A percentile compares a stretch with the other conserved stretches of the same genome.
phyloP scores from a whole-genome alignment of 805 yeast species.

The Wickerhamiella vanderwaltii region DNA sequence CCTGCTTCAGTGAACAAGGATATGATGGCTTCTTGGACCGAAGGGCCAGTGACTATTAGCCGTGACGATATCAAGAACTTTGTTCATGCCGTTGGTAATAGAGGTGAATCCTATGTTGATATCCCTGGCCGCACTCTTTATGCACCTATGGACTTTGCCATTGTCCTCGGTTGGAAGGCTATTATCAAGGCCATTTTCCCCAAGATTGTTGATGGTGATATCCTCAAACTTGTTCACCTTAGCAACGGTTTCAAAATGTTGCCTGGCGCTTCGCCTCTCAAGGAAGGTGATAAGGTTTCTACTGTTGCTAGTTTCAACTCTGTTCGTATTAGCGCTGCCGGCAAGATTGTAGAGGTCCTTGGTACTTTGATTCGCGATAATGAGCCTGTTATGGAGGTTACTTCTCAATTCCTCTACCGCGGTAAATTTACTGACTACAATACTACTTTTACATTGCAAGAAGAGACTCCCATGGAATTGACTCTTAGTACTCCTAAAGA shows the following conservation, averaged over 20 bases:
- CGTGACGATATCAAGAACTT: slow-evolving; percentile 76
- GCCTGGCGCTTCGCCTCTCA: slow-evolving; percentile 82
- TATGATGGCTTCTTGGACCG: slow-evolving; percentile 42
- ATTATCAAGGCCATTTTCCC: slow-evolving; percentile 98
- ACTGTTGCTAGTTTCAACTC: slow-evolving; percentile 77
- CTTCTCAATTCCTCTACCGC: slow-evolving; percentile 91
- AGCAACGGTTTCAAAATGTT: slow-evolving; percentile 89
- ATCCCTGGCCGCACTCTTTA: slow-evolving; percentile 60
- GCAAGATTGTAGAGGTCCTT: slow-evolving; percentile 90
- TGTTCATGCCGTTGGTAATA: slow-evolving; percentile 94
- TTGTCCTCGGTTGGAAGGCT: slow-evolving; percentile 96
- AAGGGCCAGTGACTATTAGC: slow-evolving; percentile 45
- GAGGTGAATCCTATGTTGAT: slow-evolving; percentile 87
- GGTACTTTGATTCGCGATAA: slow-evolving; percentile 74
- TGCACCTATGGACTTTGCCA: slow-evolving; percentile 99
- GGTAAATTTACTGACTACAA: slow-evolving; percentile 80
- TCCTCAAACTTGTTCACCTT: slow-evolving; percentile 84
- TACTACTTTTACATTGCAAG: slow-evolving; percentile 79
- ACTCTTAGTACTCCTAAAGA: slow-evolving; percentile 66
- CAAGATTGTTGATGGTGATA: slow-evolving; percentile 87
- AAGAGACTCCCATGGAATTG: slow-evolving; percentile 80
- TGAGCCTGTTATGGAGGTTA: slow-evolving; percentile 80
- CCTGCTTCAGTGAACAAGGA: slow-evolving; percentile 55
- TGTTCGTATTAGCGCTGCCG: slow-evolving; percentile 81
- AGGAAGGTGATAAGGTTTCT: slow-evolving; percentile 74